Base-by-base conservation (phyloP, 441 rosid genomes). In the Raphanus hybrid region DNA sequence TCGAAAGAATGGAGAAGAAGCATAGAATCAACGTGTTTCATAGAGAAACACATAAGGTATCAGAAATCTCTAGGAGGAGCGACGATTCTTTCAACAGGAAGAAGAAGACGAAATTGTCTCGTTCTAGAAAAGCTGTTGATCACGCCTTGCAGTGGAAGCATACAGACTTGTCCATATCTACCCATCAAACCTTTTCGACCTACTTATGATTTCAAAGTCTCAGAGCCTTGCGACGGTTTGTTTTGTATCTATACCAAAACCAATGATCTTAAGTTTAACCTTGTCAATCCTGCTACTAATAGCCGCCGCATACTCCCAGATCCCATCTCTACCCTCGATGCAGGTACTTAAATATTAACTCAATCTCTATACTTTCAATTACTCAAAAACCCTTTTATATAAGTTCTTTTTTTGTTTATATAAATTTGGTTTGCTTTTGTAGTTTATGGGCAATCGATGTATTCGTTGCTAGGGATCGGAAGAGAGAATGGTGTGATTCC, bases 151-250 rank as follows among this genome's bases (percentile, higher is more conserved):
- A 41, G n/a, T 3, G 55, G 55, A 65, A 10, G 11, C 69, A 3
- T 39, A 39, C 52, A 2, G 23, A 4, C 0, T 18, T 20, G 18
- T 20, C 32, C 57, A 41, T 41, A 23, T 66, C 70, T 11, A 41
- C 55, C 10, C 6, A 23, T 66, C 23, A 57, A 11, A 3, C 2
- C 62, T 20, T 57, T 57, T 20, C 32, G 1, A 3, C 62, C 62
- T 4, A 4, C 10, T 57, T 18, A 57, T 57, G 23, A 11, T 57
- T 59, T 1, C 8, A 20, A 65, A 20, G 12, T 65, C 15, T 65
- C 34, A 1, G 18, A 45, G 37, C 18, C 70, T 66, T 66, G 70
- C 70, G 70, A 66, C 35, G 37, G 57, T 43, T 43, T 66, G 70
- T 29, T 29, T 29, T 29, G 32, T 29, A 29, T 29, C 32, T 29